A percentile compares a stretch with the other conserved stretches of the same genome.
These are phyloP conservation scores for Termitomyces sp. DNA, from an alignment of 768 basidiomycete species.

Conservation along the genomic window DNA sequence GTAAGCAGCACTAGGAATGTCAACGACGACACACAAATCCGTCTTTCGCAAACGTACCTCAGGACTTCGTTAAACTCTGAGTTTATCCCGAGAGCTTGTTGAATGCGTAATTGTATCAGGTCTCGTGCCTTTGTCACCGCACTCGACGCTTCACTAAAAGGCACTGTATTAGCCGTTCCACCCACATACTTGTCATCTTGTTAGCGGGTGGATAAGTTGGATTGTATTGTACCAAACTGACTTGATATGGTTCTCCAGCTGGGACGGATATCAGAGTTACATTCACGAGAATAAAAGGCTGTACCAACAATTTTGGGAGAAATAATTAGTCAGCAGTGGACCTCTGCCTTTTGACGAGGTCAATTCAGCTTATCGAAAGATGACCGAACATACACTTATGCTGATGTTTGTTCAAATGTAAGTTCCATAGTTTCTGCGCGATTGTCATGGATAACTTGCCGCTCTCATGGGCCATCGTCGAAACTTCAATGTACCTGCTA, in stretches of 20 bases:
- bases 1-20: slow-evolving; percentile 55
- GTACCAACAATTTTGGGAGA: slow-evolving; percentile 74
- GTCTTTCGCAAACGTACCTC: slow-evolving; percentile 28
- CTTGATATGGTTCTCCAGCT: slow-evolving; percentile 83
- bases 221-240: slow-evolving; percentile 19
- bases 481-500: slow-evolving; percentile 49
- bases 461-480: slow-evolving; percentile 66
- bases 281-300: not conserved
- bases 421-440: not conserved
- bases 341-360: slow-evolving; percentile 50
- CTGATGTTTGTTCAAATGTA: slow-evolving; percentile 25
- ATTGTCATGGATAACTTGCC: slow-evolving; percentile 31
- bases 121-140: slow-evolving; percentile 54
- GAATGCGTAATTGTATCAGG: slow-evolving; percentile 53
- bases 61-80: slow-evolving; percentile 71
- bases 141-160: slow-evolving; percentile 51
- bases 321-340: slow-evolving; percentile 69
- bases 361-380: not conserved
- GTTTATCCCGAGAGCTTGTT: slow-evolving; percentile 32
- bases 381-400: slow-evolving; percentile 51
- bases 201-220: not conserved
- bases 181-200: slow-evolving; percentile 58
- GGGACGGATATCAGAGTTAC: not conserved
- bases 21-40: not conserved
- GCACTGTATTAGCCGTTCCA: slow-evolving; percentile 65